Evolutionary conservation across 106 monocot species (phyloP).

Genomic region (Vanilla planifolia): DNA sequence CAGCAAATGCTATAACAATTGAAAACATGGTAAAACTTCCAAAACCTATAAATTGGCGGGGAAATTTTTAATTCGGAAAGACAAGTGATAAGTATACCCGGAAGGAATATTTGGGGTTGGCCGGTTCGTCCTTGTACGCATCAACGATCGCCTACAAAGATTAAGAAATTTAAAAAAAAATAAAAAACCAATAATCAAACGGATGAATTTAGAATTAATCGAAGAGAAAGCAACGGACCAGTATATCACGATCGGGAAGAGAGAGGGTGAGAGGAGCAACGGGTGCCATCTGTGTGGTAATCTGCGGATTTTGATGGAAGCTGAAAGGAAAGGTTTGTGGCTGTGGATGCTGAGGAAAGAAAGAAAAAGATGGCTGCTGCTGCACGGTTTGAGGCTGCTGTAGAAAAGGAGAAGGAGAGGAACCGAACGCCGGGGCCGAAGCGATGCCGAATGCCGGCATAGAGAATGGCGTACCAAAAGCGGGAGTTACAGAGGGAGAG

Average conservation of each 20-base stretch:
- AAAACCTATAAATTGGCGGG: not conserved
- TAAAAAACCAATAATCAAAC: slow-evolving; percentile 6
- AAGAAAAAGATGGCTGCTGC: slow-evolving; percentile 19
- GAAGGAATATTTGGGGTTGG: slow-evolving; percentile 82
- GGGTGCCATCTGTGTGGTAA: slow-evolving; percentile 94
- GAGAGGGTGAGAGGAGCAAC: slow-evolving; percentile 64
- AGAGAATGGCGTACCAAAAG: slow-evolving; percentile 10
- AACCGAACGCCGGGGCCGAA: slow-evolving; percentile 20
- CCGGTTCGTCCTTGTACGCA: slow-evolving; percentile 83
- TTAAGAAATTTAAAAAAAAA: no score
- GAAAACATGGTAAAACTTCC: slow-evolving; percentile 5
- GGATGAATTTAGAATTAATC: not conserved
- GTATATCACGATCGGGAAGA: slow-evolving; percentile 74
- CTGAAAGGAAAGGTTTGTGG: slow-evolving; percentile 21
- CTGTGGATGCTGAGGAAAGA: slow-evolving; percentile 35
- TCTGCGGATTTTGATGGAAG: slow-evolving; percentile 25
- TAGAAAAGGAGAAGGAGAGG: slow-evolving; percentile 22
- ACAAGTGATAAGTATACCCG: slow-evolving; percentile 37
- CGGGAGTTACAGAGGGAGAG: slow-evolving; percentile 9
- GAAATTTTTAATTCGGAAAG: slow-evolving; percentile 1
- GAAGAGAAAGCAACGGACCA: slow-evolving; percentile 24
- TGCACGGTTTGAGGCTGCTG: slow-evolving; percentile 30
- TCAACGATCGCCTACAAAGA: slow-evolving; percentile 91
- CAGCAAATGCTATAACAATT: slow-evolving; percentile 64
- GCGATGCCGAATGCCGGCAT: slow-evolving; percentile 20